Evolutionary conservation across 805 yeast genomes (phyloP).

Genomic region (Saccharomycodes ludwigii): DNA sequence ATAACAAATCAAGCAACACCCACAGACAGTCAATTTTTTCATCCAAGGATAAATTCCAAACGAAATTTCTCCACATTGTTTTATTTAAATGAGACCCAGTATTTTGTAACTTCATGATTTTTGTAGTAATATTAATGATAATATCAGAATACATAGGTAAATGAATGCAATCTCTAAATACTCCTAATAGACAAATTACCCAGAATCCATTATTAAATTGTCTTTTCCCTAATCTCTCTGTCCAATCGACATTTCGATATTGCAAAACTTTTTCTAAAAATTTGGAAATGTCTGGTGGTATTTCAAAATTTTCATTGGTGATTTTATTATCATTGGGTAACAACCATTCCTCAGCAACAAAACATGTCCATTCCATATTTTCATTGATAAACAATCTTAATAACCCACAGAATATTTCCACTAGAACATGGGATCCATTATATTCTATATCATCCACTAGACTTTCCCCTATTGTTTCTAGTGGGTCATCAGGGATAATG

Average conservation of each 20-base stretch:
- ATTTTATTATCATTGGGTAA: slow-evolving; percentile 5
- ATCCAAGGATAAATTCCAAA: slow-evolving; percentile 34
- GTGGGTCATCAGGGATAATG: slow-evolving; percentile 13
- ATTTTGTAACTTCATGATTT: slow-evolving; percentile 34
- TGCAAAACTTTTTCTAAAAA: slow-evolving; percentile 31
- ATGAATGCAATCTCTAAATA: slow-evolving; percentile 31
- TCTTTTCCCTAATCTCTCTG: slow-evolving; percentile 61
- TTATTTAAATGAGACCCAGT: slow-evolving; percentile 21
- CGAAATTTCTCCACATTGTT: slow-evolving; percentile 40
- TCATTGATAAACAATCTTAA: slow-evolving; percentile 22
- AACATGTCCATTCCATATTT: slow-evolving; percentile 21
- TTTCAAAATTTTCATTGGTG: slow-evolving; percentile 9
- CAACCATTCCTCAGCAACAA: slow-evolving; percentile 21
- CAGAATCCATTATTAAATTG: slow-evolving; percentile 76
- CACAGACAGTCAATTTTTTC: slow-evolving; percentile 46
- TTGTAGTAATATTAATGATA: slow-evolving; percentile 39
- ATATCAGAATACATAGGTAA: slow-evolving; percentile 17
- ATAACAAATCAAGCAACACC: slow-evolving; percentile 49
- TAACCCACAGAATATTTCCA: slow-evolving; percentile 19
- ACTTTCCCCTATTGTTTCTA: slow-evolving; percentile 11
- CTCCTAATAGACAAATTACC: slow-evolving; percentile 67
- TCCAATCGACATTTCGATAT: slow-evolving; percentile 58
- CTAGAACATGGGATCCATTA: slow-evolving; percentile 15
- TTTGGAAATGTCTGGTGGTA: slow-evolving; percentile 12
- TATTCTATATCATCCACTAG: slow-evolving; percentile 14